phyloP scores from a whole-genome alignment of 352 stramenopile species.

The Globisporangium nagaii region DNA sequence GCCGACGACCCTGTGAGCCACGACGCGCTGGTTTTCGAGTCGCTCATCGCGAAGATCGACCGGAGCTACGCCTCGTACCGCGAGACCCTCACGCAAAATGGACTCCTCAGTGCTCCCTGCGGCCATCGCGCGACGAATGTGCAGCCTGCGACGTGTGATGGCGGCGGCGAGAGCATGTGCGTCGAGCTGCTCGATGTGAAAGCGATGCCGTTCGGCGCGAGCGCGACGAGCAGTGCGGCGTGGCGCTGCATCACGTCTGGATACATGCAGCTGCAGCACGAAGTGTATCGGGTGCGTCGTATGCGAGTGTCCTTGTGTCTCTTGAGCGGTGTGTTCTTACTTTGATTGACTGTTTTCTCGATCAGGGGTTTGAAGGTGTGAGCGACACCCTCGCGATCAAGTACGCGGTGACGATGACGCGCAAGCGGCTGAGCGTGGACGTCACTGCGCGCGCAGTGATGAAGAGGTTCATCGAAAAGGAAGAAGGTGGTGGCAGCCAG shows the following conservation, averaged over 20 bases:
- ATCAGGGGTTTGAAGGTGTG: slow-evolving; percentile 10
- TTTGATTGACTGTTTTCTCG: too few species aligned
- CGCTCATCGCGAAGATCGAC: slow-evolving; percentile 1
- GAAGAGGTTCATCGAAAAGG: slow-evolving; percentile 17
- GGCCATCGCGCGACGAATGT: background rate
- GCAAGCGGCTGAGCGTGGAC: slow-evolving; percentile 17
- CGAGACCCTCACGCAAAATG: background rate
- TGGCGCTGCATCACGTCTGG: slow-evolving; percentile 26
- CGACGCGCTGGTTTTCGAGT: background rate
- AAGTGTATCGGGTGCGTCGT: slow-evolving; percentile 18
- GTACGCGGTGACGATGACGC: slow-evolving; percentile 21
- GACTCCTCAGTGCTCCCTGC: background rate
- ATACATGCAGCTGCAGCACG: slow-evolving; percentile 27
- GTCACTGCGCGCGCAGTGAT: slow-evolving; percentile 20
- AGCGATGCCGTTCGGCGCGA: slow-evolving; percentile 15
- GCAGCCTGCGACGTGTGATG: background rate
- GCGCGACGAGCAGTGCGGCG: slow-evolving; percentile 10
- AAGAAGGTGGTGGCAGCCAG: slow-evolving; percentile 4
- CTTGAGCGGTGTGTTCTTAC: background rate
- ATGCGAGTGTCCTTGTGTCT: background rate
- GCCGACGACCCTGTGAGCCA: background rate
- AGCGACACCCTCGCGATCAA: slow-evolving; percentile 19
- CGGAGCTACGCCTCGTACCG: slow-evolving; percentile 1
- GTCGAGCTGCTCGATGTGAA: slow-evolving; percentile 21
- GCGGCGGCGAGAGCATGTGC: background rate